Percentiles rank a stretch among this genome's conserved stretches.
Conservation (phyloP, 225 moss, liverwort and hornwort species). For the Marchantia paleacea region DNA sequence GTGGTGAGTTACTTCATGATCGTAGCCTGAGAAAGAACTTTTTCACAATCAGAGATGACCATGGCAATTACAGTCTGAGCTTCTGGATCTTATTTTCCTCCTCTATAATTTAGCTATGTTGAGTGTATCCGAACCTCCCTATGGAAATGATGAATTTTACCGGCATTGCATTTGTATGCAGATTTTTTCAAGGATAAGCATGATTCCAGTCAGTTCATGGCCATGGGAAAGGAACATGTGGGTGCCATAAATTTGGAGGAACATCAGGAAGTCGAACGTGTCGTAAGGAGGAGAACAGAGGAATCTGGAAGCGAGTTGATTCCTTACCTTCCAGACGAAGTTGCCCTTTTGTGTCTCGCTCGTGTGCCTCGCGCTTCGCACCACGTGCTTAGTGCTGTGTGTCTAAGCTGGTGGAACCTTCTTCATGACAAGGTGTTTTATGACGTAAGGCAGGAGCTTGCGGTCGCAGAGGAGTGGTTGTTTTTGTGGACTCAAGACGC, state of each 20-base stretch:
- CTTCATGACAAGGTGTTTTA: constrained; percentile 69
- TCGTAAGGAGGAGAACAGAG: constrained; percentile 21
- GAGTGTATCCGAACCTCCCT: too few species aligned
- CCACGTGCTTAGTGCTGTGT: constrained; percentile 66
- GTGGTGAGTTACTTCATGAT: constrained; percentile 52
- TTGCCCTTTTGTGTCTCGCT: constrained; percentile 73
- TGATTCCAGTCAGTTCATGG: constrained; percentile 72
- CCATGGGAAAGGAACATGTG: constrained; percentile 15
- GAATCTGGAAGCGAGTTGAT: constrained; percentile 50
- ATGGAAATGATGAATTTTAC: not conserved
- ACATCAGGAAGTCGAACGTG: constrained; percentile 21
- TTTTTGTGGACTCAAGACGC: constrained; percentile 91
- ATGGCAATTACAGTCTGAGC: too few species aligned
- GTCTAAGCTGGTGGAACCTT: constrained; percentile 76
- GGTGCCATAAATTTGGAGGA: constrained; percentile 10
- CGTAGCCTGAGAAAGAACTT: not conserved
- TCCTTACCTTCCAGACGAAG: constrained; percentile 75
- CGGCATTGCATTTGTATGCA: constrained; percentile 25
- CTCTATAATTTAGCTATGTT: too few species aligned
- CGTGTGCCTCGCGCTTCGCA: constrained; percentile 82
- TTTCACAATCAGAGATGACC: too few species aligned
- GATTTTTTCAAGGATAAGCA: constrained; percentile 81
- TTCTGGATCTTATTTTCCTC: too few species aligned
- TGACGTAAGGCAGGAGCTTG: constrained; percentile 81
- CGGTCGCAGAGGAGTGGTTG: constrained; percentile 83